Evolutionary conservation across 2,329 filamentous ascomycete genomes (phyloP).

Genomic region (Colletotrichum sp.): DNA sequence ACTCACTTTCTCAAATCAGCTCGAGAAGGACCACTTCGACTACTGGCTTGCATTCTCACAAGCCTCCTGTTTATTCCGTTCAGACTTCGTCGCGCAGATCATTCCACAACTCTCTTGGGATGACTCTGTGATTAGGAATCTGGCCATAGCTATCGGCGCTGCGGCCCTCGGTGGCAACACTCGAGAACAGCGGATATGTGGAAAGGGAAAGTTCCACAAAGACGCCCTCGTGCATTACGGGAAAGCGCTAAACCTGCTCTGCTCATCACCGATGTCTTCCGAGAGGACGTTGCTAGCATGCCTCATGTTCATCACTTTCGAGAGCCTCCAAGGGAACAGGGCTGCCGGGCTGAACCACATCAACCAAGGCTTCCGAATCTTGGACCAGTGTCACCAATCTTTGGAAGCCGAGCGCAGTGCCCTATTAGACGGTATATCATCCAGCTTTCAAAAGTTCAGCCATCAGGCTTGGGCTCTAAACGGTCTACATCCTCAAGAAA

Average conservation of each 20-base stretch:
- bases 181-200: not conserved
- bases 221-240: conserved; percentile 45
- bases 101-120: conserved; percentile 22
- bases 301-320: conserved; percentile 45
- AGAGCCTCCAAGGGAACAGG: conserved; percentile 41
- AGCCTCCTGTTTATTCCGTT: not conserved
- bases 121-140: conserved; percentile 34
- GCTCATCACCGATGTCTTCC: conserved; percentile 32
- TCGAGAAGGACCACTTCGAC: conserved; percentile 8
- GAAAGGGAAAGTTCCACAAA: conserved; percentile 26
- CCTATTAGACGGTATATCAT: not conserved
- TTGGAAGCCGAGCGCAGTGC: not conserved
- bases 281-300: conserved; percentile 39
- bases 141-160: conserved; percentile 45
- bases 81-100: not conserved
- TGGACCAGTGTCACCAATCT: not conserved
- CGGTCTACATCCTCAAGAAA: not conserved
- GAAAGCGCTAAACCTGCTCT: conserved; percentile 40
- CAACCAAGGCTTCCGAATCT: conserved; percentile 32
- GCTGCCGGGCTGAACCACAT: conserved; percentile 44
- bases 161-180: not conserved
- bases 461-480: not conserved
- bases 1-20: not conserved
- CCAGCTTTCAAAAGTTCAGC: not conserved
- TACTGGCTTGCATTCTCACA: not conserved